Evolutionary conservation across 139 green algal genomes (phyloP), one percentile per base, ranked within the genome.

Genomic region (Astrephomene gubernaculifera): DNA sequence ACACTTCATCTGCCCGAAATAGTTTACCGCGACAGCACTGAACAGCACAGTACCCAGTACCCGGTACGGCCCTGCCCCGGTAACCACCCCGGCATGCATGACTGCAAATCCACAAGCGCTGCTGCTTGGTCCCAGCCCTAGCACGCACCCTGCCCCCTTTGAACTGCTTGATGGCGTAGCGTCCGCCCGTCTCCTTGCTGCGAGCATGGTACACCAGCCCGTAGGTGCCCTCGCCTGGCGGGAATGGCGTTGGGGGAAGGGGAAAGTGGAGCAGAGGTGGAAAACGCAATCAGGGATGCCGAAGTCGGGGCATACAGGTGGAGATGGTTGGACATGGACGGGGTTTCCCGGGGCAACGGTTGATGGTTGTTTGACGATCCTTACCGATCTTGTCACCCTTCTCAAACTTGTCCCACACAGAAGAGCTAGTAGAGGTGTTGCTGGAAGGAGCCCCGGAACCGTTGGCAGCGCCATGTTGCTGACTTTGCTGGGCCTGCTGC

Each of bases 131-230:
- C 49, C 17, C 31, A 0, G 3, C 33, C 0, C n/a, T 4, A 1
- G 27, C 36, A 35, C 90, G 27, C 36, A 93, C 92, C 86, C 90
- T 73, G 5, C 85, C 89, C 12, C 85, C 88, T 65, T 96, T 96
- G 82, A 95, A 94, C 43, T 93, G 92, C 73, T 96, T 96, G 79
- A 96, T 87, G 7, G 93, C 93, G 54, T 88, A 91, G 52, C 92
- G 79, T n/a, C 74, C 86, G 44, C 85, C 85, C 43, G 64, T 89
- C 14, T 89, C 88, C 36, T 90, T 90, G 81, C 64, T 86, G 9
- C 75, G 67, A 6, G 90, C 91, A 8, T 92, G 83, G 70, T 92
- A 94, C 27, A 94, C 92, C 36, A 91, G 81, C 35, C 92, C 92
- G 61, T 94, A 94, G 2, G 78, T 89, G 70, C 64, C 80, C 80